phyloP scores from a whole-genome alignment of 2,329 filamentous ascomycete species.

The Didymella lethalis region DNA sequence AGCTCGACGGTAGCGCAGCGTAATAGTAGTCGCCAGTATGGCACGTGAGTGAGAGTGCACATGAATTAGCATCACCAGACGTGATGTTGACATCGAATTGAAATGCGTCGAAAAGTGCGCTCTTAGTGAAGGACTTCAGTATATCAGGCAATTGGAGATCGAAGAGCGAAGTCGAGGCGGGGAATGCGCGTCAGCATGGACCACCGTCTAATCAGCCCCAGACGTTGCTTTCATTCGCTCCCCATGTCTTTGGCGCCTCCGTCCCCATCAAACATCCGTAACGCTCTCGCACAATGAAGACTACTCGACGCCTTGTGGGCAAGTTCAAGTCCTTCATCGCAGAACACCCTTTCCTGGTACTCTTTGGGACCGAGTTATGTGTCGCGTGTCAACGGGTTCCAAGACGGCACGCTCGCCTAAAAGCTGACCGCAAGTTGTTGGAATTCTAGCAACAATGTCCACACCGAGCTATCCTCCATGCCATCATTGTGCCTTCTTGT shows the following conservation, averaged over 20 bases:
- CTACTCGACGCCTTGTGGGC: background rate
- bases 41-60: too few relatives aligned
- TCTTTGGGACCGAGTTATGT: background rate
- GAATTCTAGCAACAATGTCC: background rate
- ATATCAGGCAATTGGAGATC: too few relatives aligned
- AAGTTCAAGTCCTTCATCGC: background rate
- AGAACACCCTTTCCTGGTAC: background rate
- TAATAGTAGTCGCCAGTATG: too few relatives aligned
- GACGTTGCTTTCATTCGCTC: background rate
- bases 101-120: too few relatives aligned
- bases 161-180: constrained; percentile 4
- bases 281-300: background rate
- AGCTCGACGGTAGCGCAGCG: too few relatives aligned
- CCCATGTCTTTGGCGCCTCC: background rate
- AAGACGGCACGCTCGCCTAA: constrained; percentile 10
- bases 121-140: too few relatives aligned
- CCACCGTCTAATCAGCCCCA: background rate
- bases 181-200: background rate
- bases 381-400: background rate
- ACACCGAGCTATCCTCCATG: background rate
- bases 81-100: too few relatives aligned
- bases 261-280: background rate
- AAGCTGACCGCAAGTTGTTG: constrained; percentile 6
- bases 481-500: background rate
- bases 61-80: too few relatives aligned